phyloP scores from a whole-genome alignment of 2,329 filamentous ascomycete genomes.

The Grosmannia huntii region DNA sequence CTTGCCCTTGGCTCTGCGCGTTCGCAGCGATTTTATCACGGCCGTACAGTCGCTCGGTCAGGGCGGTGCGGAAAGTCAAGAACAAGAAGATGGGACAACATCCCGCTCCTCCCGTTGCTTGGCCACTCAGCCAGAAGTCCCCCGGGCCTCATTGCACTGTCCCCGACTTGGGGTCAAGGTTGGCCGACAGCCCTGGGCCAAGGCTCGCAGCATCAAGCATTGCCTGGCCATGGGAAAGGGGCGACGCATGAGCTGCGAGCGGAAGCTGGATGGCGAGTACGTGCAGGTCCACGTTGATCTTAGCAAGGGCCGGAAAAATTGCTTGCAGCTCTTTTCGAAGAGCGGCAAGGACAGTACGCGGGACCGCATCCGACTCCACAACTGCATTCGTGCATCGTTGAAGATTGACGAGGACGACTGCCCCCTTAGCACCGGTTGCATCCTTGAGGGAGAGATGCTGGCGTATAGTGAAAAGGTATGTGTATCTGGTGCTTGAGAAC shows the following conservation, averaged over 20 bases:
- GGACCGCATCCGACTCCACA: conserved; percentile 51
- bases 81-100: no score
- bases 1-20: conserved; percentile 55
- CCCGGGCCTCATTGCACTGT: conserved; percentile 2
- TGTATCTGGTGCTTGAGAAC: not conserved
- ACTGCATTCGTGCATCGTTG: conserved; percentile 50
- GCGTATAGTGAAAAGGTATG: conserved; percentile 55
- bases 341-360: conserved; percentile 78
- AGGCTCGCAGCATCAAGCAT: conserved; percentile 60
- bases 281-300: conserved; percentile 78
- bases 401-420: conserved; percentile 45
- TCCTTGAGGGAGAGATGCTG: conserved; percentile 73
- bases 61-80: no score
- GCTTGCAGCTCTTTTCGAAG: conserved; percentile 79
- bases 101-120: not conserved
- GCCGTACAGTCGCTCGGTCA: conserved; percentile 24
- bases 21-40: conserved; percentile 54
- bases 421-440: conserved; percentile 51
- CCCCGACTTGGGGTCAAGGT: conserved; percentile 50
- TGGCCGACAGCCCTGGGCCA: conserved; percentile 50
- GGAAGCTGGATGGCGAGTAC: conserved; percentile 82
- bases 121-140: not conserved
- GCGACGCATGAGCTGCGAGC: conserved; percentile 57
- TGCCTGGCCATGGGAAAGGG: conserved; percentile 50
- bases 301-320: conserved; percentile 29